phyloP scores from a whole-genome alignment of 1,139 yeast species.

The Scheffersomyces cryptocercus region DNA sequence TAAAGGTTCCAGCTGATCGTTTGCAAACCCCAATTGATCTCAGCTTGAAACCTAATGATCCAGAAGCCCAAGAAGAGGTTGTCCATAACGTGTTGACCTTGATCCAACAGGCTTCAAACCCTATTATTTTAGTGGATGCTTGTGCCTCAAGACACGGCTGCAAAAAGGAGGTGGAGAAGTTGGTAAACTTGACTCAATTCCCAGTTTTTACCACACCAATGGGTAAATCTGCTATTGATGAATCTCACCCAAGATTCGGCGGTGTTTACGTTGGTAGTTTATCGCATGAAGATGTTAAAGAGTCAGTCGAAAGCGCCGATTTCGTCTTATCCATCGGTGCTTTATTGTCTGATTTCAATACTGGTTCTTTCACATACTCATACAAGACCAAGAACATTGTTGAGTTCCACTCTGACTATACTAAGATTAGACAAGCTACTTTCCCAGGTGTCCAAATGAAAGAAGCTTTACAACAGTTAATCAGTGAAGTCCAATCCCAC shows the following conservation, averaged over 20 bases:
- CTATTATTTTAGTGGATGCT: conserved; percentile 38
- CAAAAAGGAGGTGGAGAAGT: conserved; percentile 28
- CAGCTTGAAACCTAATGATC: conserved; percentile 27
- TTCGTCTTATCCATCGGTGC: conserved; percentile 26
- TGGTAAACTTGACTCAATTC: conserved; percentile 33
- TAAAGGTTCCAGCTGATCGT: conserved; percentile 28
- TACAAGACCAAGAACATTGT: conserved; percentile 37
- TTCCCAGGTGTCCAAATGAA: conserved; percentile 41
- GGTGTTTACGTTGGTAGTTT: conserved; percentile 23
- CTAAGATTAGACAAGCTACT: conserved; percentile 35
- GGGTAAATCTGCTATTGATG: conserved; percentile 21
- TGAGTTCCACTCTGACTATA: conserved; percentile 43
- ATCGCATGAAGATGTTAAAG: conserved; percentile 19
- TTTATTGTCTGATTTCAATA: conserved; percentile 40
- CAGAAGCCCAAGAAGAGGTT: conserved; percentile 33
- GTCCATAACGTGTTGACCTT: conserved; percentile 27
- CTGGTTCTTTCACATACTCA: conserved; percentile 42
- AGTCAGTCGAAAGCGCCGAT: conserved; percentile 19
- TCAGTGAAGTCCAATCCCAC: conserved; percentile 7
- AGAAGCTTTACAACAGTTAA: conserved; percentile 22
- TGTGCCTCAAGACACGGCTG: conserved; percentile 38
- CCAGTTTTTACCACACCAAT: conserved; percentile 21
- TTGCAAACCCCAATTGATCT: conserved; percentile 36
- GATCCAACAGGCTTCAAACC: conserved; percentile 29
- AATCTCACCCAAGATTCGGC: conserved; percentile 14